Base-by-base conservation (phyloP, 306 rosid genomes). In the Fragaria vesca region DNA sequence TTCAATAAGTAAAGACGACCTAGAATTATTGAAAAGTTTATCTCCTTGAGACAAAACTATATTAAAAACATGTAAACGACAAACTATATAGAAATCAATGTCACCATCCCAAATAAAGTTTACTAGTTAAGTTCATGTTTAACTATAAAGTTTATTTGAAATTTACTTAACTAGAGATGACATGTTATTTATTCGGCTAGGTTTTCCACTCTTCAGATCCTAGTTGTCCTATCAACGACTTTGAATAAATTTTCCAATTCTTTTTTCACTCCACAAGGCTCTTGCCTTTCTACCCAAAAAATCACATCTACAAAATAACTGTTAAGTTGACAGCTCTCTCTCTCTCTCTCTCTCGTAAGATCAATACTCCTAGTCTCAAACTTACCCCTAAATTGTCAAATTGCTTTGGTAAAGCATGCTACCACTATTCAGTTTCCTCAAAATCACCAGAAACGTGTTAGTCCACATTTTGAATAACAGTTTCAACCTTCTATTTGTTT, bases 1-100 rank as follows among this genome's bases (percentile, higher is more conserved):
- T 47, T 78, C 54, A 71, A 34, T 47, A 47, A 54, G 58, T 70
- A 81, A 62, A 73, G 32, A 67, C 79, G 18, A 79, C 18, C 26
- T 61, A 8, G 10, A 74, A 74, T 76, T 50, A 42, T 26, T 34
- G 58, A 50, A 66, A 52, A 70, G 40, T 70, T 43, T n/a, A 36
- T 61, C 42, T n/a, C 3, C 43, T 38, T 12, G 30, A 52, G 45
- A 50, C 58, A 42, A 16, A 38, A 6, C 43, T 45, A 26, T 28
- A 6, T 38, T 38, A 40, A 28, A 28, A 62, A 15, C 77, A 73
- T 79, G 66, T 55, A 65, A 52, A 36, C 28, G 11, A 43, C 8
- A 34, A 17, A 51, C 58, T 66, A 52, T 66, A 58, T 32, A 66
- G 45, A 20, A 75, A 57, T 57, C 30, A 32, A 10, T 5, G 71